Base-by-base conservation (phyloP, 768 basidiomycete genomes). In the Tricholoma flavovirens region DNA sequence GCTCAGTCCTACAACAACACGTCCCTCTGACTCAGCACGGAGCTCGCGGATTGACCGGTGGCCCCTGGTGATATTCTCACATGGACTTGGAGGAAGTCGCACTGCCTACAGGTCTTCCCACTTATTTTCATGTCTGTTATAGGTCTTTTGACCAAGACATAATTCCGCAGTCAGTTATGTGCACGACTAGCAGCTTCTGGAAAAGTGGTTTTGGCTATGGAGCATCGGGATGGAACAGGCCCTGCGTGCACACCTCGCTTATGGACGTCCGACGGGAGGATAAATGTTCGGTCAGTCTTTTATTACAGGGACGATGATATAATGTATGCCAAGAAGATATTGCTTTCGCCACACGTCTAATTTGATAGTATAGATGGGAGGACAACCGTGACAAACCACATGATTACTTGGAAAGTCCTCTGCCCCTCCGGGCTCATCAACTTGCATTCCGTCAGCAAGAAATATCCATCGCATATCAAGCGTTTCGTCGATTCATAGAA, bases 31-130 rank as follows among this genome's bases (percentile, higher is more conserved):
- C 42, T 36, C 26, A 24, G 52, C 48, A 8, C 52, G 56, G 30
- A 51, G 53, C 36, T 21, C 58, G 29, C 14, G 36, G 29, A 49
- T 54, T 19, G 61, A 70, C 15, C 77, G 78, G 49, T 90, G 88
- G 88, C 88, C 90, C 0, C 77, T 94, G 29, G 81, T 92, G 29
- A 78, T 94, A 38, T 93, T 93, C 70, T 90, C 87, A 9, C 92
- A 93, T 72, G 92, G 92, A 17, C 79, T 93, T 19, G 86, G 83
- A 17, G 91, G 90, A 4, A 83, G 79, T 42, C 73, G 84, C 19
- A 88, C 83, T 0, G 80, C 83, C 1, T 92, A 93, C 63, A 87
- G 83, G 82, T 80, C 36, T 42, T 54, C 50, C 46, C 43, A 19
- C 19, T 21, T 51, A 19, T 17, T 30, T 17, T 7, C 2, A 15